phyloP scores from a whole-genome alignment of 192 early-diverging fungal genomes.

The Glomus cerebriforme region DNA sequence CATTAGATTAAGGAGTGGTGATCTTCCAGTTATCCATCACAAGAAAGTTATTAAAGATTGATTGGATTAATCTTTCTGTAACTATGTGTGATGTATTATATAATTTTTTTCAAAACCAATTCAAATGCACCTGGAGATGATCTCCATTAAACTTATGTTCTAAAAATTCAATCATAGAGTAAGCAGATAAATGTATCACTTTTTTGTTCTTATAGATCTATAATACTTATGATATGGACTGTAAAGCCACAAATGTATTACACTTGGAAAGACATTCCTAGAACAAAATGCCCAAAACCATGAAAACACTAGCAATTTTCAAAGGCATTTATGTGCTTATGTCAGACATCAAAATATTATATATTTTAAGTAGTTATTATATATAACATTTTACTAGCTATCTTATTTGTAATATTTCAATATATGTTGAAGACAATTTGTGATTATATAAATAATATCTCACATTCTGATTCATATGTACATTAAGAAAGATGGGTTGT shows the following conservation, averaged over 20 bases:
- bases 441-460: too few species aligned
- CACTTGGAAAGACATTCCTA: constrained; percentile 20
- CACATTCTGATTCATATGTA: too few species aligned
- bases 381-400: too few species aligned
- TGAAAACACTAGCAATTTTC: constrained; percentile 29
- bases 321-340: too few species aligned
- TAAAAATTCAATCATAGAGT: constrained; percentile 12
- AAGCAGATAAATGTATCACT: neutral
- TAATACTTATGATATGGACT: constrained; percentile 22
- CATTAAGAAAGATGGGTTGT: too few species aligned
- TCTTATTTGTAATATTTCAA: too few species aligned
- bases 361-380: too few species aligned
- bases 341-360: too few species aligned
- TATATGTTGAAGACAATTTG: too few species aligned
- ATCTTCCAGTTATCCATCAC: constrained; percentile 28
- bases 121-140: constrained; percentile 31
- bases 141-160: constrained; percentile 24
- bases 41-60: constrained; percentile 33
- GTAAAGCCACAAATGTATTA: constrained; percentile 29
- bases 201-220: constrained; percentile 22
- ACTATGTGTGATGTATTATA: constrained; percentile 35
- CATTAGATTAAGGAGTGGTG: constrained; percentile 29
- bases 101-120: too few species aligned
- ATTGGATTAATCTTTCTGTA: constrained; percentile 23
- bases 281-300: constrained; percentile 19